Base-by-base conservation (phyloP, 139 green algal genomes). In the Chlorella vulgaris region DNA sequence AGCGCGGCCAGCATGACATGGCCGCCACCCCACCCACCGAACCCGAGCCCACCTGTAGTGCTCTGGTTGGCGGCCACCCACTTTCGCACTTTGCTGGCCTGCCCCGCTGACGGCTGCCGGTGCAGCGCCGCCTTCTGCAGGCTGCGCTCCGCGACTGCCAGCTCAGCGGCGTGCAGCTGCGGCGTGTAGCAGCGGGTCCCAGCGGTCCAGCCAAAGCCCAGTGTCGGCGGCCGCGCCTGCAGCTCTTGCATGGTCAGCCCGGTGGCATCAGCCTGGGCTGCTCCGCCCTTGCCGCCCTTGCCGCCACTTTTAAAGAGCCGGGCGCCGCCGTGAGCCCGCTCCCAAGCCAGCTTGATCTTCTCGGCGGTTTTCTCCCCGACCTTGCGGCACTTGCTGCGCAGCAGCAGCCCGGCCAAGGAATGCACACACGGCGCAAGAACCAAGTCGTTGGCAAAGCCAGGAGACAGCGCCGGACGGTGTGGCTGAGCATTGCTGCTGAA, bases 321-420 rank as follows among this genome's bases (percentile, higher is more conserved):
- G 35, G 29, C 40, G 7, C 24, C 36, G 33, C 77, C 65, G 1
- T 42, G 35, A 10, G 77, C 31, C 26, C 33, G 63, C 29, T 90
- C 85, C 87, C 85, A 91, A 0, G 39, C n/a, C 22, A 62, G 7
- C 75, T 91, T 90, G 61, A 92, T 85, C 35, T 87, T 89, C 53
- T 77, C 69, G 0, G 88, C 88, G 0, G 74, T 89, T n/a, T 69
- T 83, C 19, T 42, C 61, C 1, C 88, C 88, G 68, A 92, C 89
- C 21, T 65, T 66, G 21, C 50, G 38, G n/a, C 76, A 82, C n/a
- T 33, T 78, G 53, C 58, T 80, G 74, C 74, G 71, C 8, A 40
- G 61, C 70, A 65, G 62, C 35, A 78, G 29, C 10, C 1, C n/a
- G 31, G 71, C n/a, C 47, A n/a, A 42, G 66, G 69, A 24, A n/a